Percentiles rank a stretch among this genome's conserved stretches.
phyloP scores from a whole-genome alignment of 208 protist species.

The Trypanosoma mega region DNA sequence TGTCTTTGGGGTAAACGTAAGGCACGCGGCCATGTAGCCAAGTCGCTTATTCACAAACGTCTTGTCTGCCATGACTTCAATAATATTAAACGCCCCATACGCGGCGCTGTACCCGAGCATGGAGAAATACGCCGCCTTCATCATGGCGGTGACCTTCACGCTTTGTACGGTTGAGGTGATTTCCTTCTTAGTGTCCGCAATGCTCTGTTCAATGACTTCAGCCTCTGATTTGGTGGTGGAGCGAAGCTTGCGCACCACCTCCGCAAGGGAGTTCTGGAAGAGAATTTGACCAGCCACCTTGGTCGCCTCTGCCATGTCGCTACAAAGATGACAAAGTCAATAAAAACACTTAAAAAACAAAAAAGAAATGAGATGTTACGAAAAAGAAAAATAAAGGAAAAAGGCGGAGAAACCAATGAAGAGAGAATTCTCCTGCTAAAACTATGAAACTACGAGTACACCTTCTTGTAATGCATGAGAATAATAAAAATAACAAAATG shows the following conservation, averaged over 20 bases:
- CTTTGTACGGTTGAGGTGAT: slow-evolving; percentile 80
- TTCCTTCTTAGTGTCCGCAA: slow-evolving; percentile 95
- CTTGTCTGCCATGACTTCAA: slow-evolving; percentile 95
- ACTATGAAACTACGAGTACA: no score
- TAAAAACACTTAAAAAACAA: slow-evolving; percentile 4
- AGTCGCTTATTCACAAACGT: slow-evolving; percentile 84
- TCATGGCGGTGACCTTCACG: slow-evolving; percentile 94
- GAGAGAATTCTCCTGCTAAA: no score
- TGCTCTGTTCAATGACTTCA: slow-evolving; percentile 88
- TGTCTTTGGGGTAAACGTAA: slow-evolving; percentile 94
- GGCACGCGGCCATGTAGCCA: slow-evolving; percentile 94
- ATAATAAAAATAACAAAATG: no score
- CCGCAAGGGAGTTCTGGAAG: slow-evolving; percentile 88
- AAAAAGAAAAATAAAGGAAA: background rate
- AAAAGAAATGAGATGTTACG: background rate
- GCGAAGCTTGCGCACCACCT: slow-evolving; percentile 95
- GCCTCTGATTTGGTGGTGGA: slow-evolving; percentile 88
- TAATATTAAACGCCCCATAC: slow-evolving; percentile 96
- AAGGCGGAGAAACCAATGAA: background rate
- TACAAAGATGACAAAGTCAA: background rate
- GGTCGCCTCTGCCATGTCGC: slow-evolving; percentile 32
- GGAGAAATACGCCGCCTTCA: slow-evolving; percentile 98
- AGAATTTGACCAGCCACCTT: slow-evolving; percentile 53
- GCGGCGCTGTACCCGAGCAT: slow-evolving; percentile 97
- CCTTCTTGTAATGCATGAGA: no score